These are phyloP conservation scores for Jasminum sambac DNA, from an alignment of 257 asterid genomes.

Conservation along the genomic window DNA sequence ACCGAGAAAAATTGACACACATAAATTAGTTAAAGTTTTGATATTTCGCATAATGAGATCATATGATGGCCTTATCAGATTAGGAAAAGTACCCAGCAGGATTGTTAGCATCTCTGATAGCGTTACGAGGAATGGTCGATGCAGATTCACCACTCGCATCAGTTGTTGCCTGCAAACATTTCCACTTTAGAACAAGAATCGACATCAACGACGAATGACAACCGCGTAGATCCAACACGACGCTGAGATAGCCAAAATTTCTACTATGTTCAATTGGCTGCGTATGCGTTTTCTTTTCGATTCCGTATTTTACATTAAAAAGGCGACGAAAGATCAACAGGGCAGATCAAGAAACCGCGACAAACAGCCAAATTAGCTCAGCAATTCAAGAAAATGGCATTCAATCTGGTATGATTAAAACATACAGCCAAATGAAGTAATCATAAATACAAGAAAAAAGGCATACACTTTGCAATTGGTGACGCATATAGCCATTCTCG, in stretches of 20 bases:
- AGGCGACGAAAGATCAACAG: not conserved
- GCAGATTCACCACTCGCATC: constrained; percentile 95
- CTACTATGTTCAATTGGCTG: too few relatives aligned
- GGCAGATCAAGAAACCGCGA: not conserved
- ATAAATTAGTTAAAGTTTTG: not conserved
- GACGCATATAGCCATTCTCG: constrained; percentile 87
- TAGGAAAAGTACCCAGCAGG: constrained; percentile 82
- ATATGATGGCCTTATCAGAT: not conserved
- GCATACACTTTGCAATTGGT: constrained; percentile 79
- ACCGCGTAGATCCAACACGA: too few relatives aligned
- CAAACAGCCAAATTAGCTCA: not conserved
- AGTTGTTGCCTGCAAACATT: constrained; percentile 27
- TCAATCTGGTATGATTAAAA: too few relatives aligned
- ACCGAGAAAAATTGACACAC: not conserved
- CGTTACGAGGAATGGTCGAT: constrained; percentile 76
- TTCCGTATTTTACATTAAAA: not conserved
- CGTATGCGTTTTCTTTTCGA: not conserved
- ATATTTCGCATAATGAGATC: not conserved
- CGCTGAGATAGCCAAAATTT: too few relatives aligned
- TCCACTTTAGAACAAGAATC: constrained; percentile 6
- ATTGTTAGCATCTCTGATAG: constrained; percentile 80
- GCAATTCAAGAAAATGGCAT: too few relatives aligned
- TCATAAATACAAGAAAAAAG: not conserved
- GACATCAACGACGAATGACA: too few relatives aligned
- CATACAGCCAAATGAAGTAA: constrained; percentile 6